A percentile compares a stretch with the other conserved stretches of the same genome.
Conservation (phyloP, 1,139 yeast species). For the Protomyces lactucae-debilis region DNA sequence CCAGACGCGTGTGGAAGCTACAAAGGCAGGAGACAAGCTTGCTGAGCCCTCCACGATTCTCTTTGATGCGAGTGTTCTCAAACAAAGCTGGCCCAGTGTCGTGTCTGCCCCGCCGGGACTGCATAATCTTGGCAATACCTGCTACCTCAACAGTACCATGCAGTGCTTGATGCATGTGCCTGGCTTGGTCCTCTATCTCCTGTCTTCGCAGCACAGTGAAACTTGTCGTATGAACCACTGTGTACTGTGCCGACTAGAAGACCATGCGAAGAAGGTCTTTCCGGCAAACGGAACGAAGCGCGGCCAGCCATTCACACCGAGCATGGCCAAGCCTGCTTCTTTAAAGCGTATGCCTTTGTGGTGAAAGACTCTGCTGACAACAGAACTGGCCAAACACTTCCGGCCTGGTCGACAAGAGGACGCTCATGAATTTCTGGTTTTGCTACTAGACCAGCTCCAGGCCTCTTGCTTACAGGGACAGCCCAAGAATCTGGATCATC, state of each 20-base stretch:
- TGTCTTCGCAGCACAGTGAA: conserved; percentile 48
- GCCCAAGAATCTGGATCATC: conserved; percentile 29
- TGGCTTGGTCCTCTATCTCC: conserved; percentile 76
- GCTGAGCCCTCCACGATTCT: conserved; percentile 23
- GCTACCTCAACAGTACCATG: conserved; percentile 92
- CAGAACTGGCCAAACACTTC: conserved; percentile 31
- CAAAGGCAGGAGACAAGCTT: not conserved
- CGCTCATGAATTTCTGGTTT: conserved; percentile 75
- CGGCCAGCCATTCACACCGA: conserved; percentile 25
- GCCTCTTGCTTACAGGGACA: conserved; percentile 27
- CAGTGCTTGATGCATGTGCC: conserved; percentile 89
- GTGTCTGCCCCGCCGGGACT: conserved; percentile 63
- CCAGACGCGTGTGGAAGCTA: not conserved
- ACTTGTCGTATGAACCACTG: conserved; percentile 29
- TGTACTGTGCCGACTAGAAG: conserved; percentile 28
- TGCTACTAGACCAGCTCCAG: conserved; percentile 34
- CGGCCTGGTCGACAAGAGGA: conserved; percentile 62
- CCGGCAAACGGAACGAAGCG: conserved; percentile 25
- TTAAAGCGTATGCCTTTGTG: not conserved
- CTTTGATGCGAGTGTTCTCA: conserved; percentile 50
- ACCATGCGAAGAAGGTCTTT: conserved; percentile 23
- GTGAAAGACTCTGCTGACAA: conserved; percentile 7
- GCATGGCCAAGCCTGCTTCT: conserved; percentile 17
- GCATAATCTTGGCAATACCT: conserved; percentile 88
- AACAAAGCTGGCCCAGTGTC: conserved; percentile 42